Base-by-base conservation (phyloP, 2,329 filamentous ascomycete species). In the Aureobasidium sp. region DNA sequence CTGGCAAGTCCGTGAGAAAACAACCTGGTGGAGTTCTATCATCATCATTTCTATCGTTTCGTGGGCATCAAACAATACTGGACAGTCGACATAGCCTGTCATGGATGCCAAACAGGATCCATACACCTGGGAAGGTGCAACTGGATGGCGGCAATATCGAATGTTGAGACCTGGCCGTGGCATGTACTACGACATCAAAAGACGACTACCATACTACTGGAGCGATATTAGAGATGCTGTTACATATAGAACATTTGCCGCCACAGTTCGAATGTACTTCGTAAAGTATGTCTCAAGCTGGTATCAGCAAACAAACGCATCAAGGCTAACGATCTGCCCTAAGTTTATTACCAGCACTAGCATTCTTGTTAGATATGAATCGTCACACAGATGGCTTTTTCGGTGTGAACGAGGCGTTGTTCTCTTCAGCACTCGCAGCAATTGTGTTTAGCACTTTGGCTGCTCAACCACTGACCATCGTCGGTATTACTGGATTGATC, bases 181-280 rank as follows among this genome's bases (percentile, higher is more conserved):
- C 62, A 84, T 84, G 76, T 82, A 80, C 66, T 76, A 81, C 67
- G 81, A 84, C 69, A 71, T 84, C 34, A 75, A 76, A 62, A 72
- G 82, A 60, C 74, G 82, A 44, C 68, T 80, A n/a, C 81, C 79
- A 12, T 84, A 79, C 68, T 84, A 84, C 69, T 78, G 76, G 76
- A 81, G 77, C 66, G 82, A 85, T 66, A 79, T 83, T 47, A 73
- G 67, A 2, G 82, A 85, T 70, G 82, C 80, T 5, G 78, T 78
- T 65, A 82, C 78, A 5, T 85, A 84, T 66, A 74, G 82, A 17
- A 80, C 78, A 3, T 71, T 84, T 44, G 80, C 82, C 6, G 82
- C 78, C 63, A 83, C 79, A 0, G 72, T 85, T 12, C 79, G 80
- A 2, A 85, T 84, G 73, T 84, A 84, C 70, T 84, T 84, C 70